Evolutionary conservation across 257 asterid species (phyloP).

Genomic region (Avicennia marina): DNA sequence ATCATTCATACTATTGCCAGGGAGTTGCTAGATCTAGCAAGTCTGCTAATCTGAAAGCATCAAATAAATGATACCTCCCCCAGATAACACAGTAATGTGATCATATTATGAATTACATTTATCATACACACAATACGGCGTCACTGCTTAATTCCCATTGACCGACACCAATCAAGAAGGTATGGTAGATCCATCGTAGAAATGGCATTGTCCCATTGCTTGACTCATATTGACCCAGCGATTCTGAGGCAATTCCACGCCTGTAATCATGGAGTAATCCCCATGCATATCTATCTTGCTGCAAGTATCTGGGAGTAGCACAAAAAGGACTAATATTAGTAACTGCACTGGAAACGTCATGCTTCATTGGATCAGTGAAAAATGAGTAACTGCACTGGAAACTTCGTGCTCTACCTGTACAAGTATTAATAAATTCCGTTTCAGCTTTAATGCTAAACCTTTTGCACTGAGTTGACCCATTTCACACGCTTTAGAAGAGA

Average conservation of each 20-base stretch:
- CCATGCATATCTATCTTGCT: conserved; percentile 17
- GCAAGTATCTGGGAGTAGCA: conserved; percentile 25
- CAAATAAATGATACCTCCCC: too few species aligned
- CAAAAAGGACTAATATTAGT: background rate
- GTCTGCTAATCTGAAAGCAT: too few species aligned
- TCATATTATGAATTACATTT: too few species aligned
- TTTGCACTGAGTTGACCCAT: conserved; percentile 32
- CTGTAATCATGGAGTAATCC: conserved; percentile 9
- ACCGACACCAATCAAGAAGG: background rate
- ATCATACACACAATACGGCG: conserved; percentile 13
- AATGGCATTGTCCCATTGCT: background rate
- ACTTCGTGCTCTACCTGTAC: conserved; percentile 35
- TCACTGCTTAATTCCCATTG: background rate
- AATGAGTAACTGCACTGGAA: background rate
- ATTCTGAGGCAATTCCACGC: background rate
- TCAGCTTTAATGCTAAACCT: conserved; percentile 18
- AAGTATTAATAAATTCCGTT: conserved; percentile 5
- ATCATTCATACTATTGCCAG: too few species aligned
- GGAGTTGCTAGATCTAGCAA: too few species aligned
- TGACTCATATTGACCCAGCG: background rate
- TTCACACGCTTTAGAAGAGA: conserved; percentile 55
- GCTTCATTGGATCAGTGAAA: too few species aligned
- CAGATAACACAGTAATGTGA: too few species aligned
- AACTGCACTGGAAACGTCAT: conserved; percentile 1
- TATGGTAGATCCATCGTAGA: background rate